Evolutionary conservation across 345 rosid species (phyloP), one percentile per base, ranked within the genome.

Genomic region (Murraya paniculata): DNA sequence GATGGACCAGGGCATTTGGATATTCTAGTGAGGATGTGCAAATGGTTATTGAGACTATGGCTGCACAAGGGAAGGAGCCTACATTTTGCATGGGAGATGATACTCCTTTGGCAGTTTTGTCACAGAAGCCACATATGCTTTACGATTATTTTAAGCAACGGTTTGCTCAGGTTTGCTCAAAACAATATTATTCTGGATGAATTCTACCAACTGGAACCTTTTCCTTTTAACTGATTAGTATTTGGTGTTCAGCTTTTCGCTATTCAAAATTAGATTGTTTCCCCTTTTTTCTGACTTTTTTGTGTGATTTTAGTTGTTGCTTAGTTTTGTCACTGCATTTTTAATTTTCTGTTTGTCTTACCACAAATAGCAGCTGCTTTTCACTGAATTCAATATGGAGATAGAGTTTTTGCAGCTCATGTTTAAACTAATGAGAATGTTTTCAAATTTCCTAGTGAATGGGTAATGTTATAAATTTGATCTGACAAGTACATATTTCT

Each of bases 1-100:
- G 75, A 65, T 82, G 80, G 78, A 74, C 67, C 86, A 96, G 99
- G 88, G 97, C 98, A 66, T 96, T 87, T 79, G 99, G 99, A 78
- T 96, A 94, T 83, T 96, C 99, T 66, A 96, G 99, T 74, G 99
- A 96, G 84, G 99, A 96, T 85, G 99, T 96, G 30, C 99, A 96
- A 84, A 96, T 96, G 99, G 90, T 96, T 81, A 96, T 96, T 87
- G 98, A 96, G 85, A 78, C 87, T 39, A 96, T 96, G 99, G 98
- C 99, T 80, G 77, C 97, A 6, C 97, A 96, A 85, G 99, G 97
- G 69, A 95, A 95, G 85, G 99, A 95, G 80, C 98, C 99, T 64
- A 95, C 98, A 39, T 95, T 93, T 89, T 95, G 98, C 84, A 93
- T 93, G 98, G 98, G 97, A 5, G 98, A 93, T 85, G 98, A 93